These are phyloP conservation scores for Crithidia fasciculata DNA, from an alignment of 208 protist species.

Conservation along the genomic window DNA sequence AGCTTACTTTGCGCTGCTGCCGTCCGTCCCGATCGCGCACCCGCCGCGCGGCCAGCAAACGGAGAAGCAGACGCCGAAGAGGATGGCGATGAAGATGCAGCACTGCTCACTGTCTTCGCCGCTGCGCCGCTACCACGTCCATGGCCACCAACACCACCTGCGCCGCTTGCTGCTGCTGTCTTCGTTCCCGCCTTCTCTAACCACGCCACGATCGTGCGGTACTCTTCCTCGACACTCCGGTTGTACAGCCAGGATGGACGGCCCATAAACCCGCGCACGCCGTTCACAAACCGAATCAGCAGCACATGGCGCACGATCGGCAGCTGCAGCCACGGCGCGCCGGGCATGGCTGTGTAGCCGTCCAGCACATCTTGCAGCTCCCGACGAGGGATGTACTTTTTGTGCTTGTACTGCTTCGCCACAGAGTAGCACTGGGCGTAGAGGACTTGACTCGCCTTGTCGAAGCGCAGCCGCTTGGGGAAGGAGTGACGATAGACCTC, in stretches of 20 bases:
- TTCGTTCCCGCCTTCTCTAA: slow-evolving; percentile 41
- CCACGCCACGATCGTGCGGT: slow-evolving; percentile 64
- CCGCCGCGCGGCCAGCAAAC: not conserved
- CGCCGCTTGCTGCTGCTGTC: not conserved
- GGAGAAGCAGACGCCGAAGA: not conserved
- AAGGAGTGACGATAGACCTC: slow-evolving; percentile 79
- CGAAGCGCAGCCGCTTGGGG: slow-evolving; percentile 82
- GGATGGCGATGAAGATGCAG: not conserved
- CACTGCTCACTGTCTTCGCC: not conserved
- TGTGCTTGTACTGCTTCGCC: slow-evolving; percentile 64
- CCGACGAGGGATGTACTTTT: slow-evolving; percentile 75
- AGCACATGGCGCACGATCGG: slow-evolving; percentile 84
- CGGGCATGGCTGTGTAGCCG: slow-evolving; percentile 59
- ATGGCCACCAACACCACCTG: not conserved
- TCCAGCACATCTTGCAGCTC: slow-evolving; percentile 69
- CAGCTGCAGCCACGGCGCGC: slow-evolving; percentile 70
- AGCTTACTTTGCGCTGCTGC: slow-evolving; percentile 18
- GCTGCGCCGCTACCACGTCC: not conserved
- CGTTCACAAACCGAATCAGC: slow-evolving; percentile 73
- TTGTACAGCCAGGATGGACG: slow-evolving; percentile 79
- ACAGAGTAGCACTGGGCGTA: slow-evolving; percentile 79
- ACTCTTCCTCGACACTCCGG: slow-evolving; percentile 72
- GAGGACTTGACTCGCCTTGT: slow-evolving; percentile 79
- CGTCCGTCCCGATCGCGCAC: not conserved
- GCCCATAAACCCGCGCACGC: slow-evolving; percentile 49